Evolutionary conservation across 148 eudicot species (phyloP), one percentile per base, ranked within the genome.

Genomic region (Vaccinium corymbosum): DNA sequence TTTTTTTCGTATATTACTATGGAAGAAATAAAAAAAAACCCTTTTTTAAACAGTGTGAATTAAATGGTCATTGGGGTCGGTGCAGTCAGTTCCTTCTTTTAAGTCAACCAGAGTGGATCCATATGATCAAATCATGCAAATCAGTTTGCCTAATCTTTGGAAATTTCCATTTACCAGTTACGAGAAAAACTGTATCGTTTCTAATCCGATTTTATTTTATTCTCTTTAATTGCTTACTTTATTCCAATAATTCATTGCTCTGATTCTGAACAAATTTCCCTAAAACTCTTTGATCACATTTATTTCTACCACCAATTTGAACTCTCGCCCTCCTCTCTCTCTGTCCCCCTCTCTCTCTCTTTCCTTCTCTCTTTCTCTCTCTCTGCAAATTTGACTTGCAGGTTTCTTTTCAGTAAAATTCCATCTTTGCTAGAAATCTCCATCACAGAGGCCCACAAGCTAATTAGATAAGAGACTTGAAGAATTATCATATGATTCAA

Each of bases 31-130:
- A 7, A 35, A 35, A 56, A 74, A 35, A 15, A 10, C 0, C 27
- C 13, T 66, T 66, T 70, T 32, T 49, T 1, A 61, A 85, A 84
- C 76, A 70, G 8, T 78, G 73, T 70, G 78, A 85, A 82, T 83
- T 89, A 68, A 76, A 87, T 87, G 86, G 83, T 81, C 88, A 83
- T 89, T 78, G 86, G 86, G 57, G 81, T 64, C 79, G 84, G 78
- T 83, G 89, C 61, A 16, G 46, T 73, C 51, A 56, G 20, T 32
- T 76, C 19, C n/a, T 46, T 3, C 38, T 78, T 79, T 15, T 16
- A 83, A 87, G 91, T 89, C 91, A 89, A 56, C 81, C 8, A 49
- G 3, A 75, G 64, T 48, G 74, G 79, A 64, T 81, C 83, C 85
- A 35, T 62, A 85, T 66, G 49, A 81, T 78, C 17, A n/a, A 15